Conservation (phyloP, 2,329 filamentous ascomycete species). For the Ophiostoma himal-ulmi region DNA sequence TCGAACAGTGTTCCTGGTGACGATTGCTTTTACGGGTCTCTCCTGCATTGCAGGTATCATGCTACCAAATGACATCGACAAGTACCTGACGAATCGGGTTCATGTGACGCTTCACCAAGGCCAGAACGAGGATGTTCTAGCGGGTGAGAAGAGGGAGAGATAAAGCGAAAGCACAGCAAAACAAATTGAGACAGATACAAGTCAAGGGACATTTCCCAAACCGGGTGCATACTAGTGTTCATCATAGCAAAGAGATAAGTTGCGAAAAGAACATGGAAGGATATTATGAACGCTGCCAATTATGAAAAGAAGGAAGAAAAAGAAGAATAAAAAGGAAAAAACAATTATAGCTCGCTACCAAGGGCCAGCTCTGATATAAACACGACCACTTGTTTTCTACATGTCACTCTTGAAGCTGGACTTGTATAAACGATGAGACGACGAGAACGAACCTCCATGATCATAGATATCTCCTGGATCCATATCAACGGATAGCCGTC, state of each 20-base stretch:
- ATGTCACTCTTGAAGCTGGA: background rate
- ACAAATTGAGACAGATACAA: background rate
- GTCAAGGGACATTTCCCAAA: background rate
- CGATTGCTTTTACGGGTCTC: background rate
- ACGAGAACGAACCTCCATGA: background rate
- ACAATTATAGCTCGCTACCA: too few species aligned
- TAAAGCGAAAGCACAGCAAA: background rate
- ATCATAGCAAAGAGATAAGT: background rate
- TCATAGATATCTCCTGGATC: background rate
- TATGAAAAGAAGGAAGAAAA: too few species aligned
- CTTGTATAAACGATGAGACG: background rate
- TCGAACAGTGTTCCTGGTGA: background rate
- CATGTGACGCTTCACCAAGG: background rate
- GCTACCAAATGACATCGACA: background rate
- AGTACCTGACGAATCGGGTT: background rate
- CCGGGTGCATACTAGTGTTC: background rate
- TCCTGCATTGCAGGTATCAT: slow-evolving; percentile 1
- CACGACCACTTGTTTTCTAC: background rate
- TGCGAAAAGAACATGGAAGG: background rate
- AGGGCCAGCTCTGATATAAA: background rate
- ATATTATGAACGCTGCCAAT: too few species aligned
- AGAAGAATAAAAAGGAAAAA: background rate
- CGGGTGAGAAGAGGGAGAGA: background rate
- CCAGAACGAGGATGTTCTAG: background rate
- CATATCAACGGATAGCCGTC: background rate